phyloP scores from a whole-genome alignment of 257 asterid species.

The Ligustrum vulgare region DNA sequence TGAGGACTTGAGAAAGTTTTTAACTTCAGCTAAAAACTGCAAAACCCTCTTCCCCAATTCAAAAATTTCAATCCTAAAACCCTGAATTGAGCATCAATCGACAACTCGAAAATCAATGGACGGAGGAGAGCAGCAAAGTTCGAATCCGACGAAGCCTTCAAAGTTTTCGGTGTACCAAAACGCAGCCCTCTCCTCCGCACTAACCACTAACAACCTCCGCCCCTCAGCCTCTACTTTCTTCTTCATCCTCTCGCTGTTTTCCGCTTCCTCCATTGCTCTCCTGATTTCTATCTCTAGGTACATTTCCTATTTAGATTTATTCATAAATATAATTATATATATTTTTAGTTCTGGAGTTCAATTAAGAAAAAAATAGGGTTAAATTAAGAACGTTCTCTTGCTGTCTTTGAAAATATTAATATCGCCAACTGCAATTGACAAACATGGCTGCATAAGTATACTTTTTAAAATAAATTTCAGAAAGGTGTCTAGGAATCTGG shows the following conservation, averaged over 20 bases:
- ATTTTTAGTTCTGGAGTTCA: background rate
- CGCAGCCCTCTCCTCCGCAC: conserved; percentile 82
- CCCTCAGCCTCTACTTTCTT: conserved; percentile 55
- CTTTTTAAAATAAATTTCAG: background rate
- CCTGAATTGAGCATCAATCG: conserved; percentile 22
- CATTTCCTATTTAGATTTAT: conserved; percentile 1
- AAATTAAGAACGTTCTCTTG: background rate
- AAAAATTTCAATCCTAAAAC: conserved; percentile 28
- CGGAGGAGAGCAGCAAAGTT: conserved; percentile 37
- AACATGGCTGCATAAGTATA: background rate
- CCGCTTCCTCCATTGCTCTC: conserved; percentile 52
- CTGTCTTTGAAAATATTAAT: background rate
- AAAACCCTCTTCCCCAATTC: conserved; percentile 4
- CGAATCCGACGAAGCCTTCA: conserved; percentile 41
- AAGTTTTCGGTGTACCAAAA: conserved; percentile 81
- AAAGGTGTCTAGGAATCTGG: background rate
- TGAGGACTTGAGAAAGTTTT: background rate
- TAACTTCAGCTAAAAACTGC: background rate
- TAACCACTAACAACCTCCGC: conserved; percentile 75
- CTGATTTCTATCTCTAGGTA: conserved; percentile 46
- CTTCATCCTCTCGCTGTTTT: conserved; percentile 46
- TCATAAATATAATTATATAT: background rate
- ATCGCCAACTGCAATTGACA: background rate
- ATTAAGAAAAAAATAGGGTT: background rate
- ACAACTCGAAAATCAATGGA: conserved; percentile 28